These are phyloP conservation scores for Recurvomyces mirabilis DNA, from an alignment of 495 filamentous ascomycete genomes.

Conservation along the genomic window DNA sequence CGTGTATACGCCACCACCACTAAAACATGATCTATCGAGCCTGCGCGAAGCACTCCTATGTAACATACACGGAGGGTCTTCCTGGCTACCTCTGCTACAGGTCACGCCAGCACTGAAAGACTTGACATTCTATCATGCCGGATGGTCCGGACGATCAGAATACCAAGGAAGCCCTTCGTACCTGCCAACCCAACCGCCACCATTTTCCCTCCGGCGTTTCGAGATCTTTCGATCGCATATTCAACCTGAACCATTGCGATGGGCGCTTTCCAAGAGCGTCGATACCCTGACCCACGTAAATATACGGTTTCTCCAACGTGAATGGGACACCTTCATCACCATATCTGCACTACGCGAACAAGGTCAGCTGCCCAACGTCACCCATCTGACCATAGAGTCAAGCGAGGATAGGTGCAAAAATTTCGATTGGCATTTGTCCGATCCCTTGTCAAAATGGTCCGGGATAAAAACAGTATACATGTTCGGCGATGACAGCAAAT, in stretches of 20 bases:
- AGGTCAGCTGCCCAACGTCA: neutral
- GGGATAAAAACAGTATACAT: neutral
- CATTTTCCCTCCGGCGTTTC: neutral
- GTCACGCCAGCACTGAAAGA: neutral
- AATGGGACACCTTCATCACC: neutral
- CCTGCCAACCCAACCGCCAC: neutral
- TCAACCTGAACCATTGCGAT: neutral
- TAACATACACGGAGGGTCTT: neutral
- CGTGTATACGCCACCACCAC: neutral
- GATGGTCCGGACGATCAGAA: neutral
- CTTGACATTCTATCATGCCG: neutral
- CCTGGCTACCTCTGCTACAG: neutral
- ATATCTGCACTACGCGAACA: neutral
- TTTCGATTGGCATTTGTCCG: neutral
- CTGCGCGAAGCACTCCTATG: neutral
- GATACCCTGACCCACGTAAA: neutral
- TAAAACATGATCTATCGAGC: neutral
- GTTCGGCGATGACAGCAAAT: neutral
- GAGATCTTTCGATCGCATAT: neutral
- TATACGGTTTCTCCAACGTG: neutral
- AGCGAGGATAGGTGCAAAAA: neutral
- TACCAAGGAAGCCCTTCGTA: neutral
- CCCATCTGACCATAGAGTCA: neutral
- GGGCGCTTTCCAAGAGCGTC: neutral
- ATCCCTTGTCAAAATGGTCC: neutral